phyloP scores from a whole-genome alignment of 2,329 filamentous ascomycete species.

The Ophiognomonia clavigignenti-juglandacearum region DNA sequence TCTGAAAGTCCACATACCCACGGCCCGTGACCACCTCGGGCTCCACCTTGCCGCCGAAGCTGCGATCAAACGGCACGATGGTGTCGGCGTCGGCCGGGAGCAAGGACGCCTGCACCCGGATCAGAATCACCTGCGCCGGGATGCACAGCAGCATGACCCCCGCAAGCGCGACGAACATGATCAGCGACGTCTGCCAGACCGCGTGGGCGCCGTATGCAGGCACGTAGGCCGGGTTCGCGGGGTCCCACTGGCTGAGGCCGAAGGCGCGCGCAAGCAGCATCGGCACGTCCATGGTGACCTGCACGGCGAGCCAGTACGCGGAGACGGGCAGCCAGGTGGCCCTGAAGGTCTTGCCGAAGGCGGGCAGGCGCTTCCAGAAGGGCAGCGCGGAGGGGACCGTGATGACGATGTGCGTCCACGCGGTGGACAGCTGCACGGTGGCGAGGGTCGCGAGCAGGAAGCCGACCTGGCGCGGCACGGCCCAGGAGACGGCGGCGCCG shows the following conservation, averaged over 20 bases:
- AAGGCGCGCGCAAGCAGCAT: slow-evolving; percentile 40
- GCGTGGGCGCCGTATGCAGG: slow-evolving; percentile 32
- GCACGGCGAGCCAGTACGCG: slow-evolving; percentile 54
- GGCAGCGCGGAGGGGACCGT: slow-evolving; percentile 57
- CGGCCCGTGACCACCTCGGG: slow-evolving; percentile 69
- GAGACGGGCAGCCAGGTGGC: slow-evolving; percentile 66
- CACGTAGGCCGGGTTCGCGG: slow-evolving; percentile 31
- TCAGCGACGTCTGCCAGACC: slow-evolving; percentile 40
- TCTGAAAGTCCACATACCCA: slow-evolving; percentile 64
- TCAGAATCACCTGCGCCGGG: slow-evolving; percentile 70
- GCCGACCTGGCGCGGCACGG: slow-evolving; percentile 39
- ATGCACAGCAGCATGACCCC: slow-evolving; percentile 62
- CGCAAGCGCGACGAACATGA: slow-evolving; percentile 41
- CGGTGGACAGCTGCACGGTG: slow-evolving; percentile 64
- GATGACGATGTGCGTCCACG: slow-evolving; percentile 85
- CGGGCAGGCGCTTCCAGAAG: slow-evolving; percentile 67
- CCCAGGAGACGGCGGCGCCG: slow-evolving; percentile 33
- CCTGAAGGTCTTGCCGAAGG: slow-evolving; percentile 58
- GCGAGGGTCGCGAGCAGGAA: slow-evolving; percentile 55
- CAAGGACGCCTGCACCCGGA: slow-evolving; percentile 82
- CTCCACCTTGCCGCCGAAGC: slow-evolving; percentile 71
- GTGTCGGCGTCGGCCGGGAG: slow-evolving; percentile 76
- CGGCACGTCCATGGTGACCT: slow-evolving; percentile 45
- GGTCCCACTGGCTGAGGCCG: slow-evolving; percentile 37
- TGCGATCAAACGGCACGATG: slow-evolving; percentile 86